Evolutionary conservation across 495 filamentous ascomycete genomes (phyloP).

Genomic region (Parachaetomium inaequale): DNA sequence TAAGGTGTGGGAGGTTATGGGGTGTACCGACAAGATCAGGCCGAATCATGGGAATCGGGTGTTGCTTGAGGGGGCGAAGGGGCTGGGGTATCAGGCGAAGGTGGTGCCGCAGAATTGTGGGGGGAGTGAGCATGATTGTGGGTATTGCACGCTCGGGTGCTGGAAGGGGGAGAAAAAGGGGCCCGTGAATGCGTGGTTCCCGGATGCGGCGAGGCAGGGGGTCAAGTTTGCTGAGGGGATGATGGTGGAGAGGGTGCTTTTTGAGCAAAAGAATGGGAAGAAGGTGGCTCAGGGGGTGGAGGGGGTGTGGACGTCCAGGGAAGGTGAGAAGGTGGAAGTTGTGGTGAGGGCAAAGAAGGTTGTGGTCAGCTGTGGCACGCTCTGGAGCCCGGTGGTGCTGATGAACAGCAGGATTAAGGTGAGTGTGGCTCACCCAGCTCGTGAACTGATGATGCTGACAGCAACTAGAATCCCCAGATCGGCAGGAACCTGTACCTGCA

Average conservation of each 20-base stretch:
- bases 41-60: conserved; percentile 69
- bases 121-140: conserved; percentile 66
- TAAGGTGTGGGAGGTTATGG: conserved; percentile 60
- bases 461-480: conserved; percentile 68
- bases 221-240: conserved; percentile 80
- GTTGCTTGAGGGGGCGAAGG: conserved; percentile 69
- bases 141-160: conserved; percentile 78
- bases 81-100: conserved; percentile 68
- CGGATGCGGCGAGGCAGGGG: conserved; percentile 69
- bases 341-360: conserved; percentile 79
- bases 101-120: conserved; percentile 78
- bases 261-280: conserved; percentile 50
- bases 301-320: conserved; percentile 71
- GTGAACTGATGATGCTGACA: conserved; percentile 18
- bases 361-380: conserved; percentile 66
- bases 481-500: conserved; percentile 83
- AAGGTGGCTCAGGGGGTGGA: conserved; percentile 62
- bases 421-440: conserved; percentile 5
- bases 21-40: conserved; percentile 59
- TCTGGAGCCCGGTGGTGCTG: conserved; percentile 73
- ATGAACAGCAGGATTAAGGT: conserved; percentile 64
- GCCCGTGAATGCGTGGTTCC: conserved; percentile 70
- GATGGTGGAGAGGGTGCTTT: conserved; percentile 61
- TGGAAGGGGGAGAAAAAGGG: conserved; percentile 69
- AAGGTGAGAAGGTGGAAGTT: conserved; percentile 58